phyloP scores from a whole-genome alignment of 345 rosid genomes.

The Raphanus raphanistrum region DNA sequence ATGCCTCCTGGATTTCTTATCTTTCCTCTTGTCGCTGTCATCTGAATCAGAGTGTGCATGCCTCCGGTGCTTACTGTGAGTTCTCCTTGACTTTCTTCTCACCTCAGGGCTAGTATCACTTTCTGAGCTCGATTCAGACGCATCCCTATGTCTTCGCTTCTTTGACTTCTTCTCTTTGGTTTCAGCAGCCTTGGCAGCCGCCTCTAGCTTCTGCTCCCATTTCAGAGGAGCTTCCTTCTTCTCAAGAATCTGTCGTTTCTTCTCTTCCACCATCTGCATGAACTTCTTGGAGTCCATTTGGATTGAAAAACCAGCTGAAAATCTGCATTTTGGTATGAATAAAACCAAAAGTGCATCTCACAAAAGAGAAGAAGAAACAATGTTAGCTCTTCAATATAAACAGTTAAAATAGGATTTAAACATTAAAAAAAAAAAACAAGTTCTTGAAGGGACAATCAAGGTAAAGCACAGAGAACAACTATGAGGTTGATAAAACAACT shows the following conservation, averaged over 20 bases:
- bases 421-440: background rate
- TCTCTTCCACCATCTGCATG: constrained; percentile 95
- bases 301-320: constrained; percentile 55
- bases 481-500: background rate
- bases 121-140: constrained; percentile 48
- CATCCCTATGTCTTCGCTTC: constrained; percentile 58
- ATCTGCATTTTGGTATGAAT: constrained; percentile 88
- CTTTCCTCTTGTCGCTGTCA: constrained; percentile 55
- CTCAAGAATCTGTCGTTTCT: constrained; percentile 75
- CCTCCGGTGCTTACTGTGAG: constrained; percentile 62
- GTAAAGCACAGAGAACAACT: background rate
- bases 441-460: too few species aligned
- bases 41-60: constrained; percentile 49
- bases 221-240: constrained; percentile 83
- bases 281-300: constrained; percentile 97
- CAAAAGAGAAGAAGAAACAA: constrained; percentile 89
- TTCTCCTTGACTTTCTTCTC: constrained; percentile 53
- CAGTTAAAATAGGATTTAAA: too few species aligned
- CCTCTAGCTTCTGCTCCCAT: constrained; percentile 97
- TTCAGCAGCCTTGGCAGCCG: constrained; percentile 75
- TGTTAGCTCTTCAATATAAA: constrained; percentile 65
- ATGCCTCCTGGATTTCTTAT: constrained; percentile 51
- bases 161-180: constrained; percentile 60
- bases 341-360: constrained; percentile 91
- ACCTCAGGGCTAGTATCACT: constrained; percentile 50